phyloP scores from a whole-genome alignment of 2,329 filamentous ascomycete genomes.

The Lachnellula occidentalis region DNA sequence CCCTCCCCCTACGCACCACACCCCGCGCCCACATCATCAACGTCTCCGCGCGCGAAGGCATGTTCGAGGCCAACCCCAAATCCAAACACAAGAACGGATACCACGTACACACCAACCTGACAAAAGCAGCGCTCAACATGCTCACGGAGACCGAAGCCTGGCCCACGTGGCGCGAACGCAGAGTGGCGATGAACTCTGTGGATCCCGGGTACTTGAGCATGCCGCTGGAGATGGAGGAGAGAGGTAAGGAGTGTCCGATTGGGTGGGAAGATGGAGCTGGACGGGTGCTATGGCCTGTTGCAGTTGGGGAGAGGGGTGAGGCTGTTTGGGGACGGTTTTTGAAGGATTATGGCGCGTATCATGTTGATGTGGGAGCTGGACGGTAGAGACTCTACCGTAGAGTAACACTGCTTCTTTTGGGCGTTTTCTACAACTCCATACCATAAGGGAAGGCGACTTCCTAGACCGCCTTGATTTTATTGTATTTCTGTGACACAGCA shows the following conservation, averaged over 20 bases:
- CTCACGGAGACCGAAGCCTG: conserved; percentile 16
- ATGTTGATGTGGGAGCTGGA: conserved; percentile 10
- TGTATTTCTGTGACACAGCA: too few relatives aligned
- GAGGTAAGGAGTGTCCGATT: conserved; percentile 12
- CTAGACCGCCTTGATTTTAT: too few relatives aligned
- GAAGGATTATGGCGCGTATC: conserved; percentile 12
- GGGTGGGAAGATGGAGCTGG: conserved; percentile 20
- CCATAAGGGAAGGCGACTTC: too few relatives aligned
- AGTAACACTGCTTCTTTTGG: too few relatives aligned
- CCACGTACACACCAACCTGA: conserved; percentile 18
- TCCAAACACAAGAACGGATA: conserved; percentile 9
- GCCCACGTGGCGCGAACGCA: conserved; percentile 10
- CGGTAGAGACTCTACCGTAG: too few relatives aligned
- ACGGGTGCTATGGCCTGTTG: conserved; percentile 15
- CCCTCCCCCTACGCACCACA: background rate
- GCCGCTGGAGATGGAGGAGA: conserved; percentile 9
- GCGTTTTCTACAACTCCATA: too few relatives aligned
- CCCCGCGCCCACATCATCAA: conserved; percentile 14
- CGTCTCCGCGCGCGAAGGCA: conserved; percentile 17
- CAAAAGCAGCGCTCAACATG: conserved; percentile 22
- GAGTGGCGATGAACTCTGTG: conserved; percentile 15
- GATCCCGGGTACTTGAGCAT: conserved; percentile 20
- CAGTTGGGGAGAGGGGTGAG: conserved; percentile 11
- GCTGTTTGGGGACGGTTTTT: conserved; percentile 16
- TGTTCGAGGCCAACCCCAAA: conserved; percentile 8